A percentile compares a stretch with the other conserved stretches of the same genome.
These are phyloP conservation scores for Oryza glaberrima DNA, from an alignment of 176 grass and related monocot species.

Conservation along the genomic window DNA sequence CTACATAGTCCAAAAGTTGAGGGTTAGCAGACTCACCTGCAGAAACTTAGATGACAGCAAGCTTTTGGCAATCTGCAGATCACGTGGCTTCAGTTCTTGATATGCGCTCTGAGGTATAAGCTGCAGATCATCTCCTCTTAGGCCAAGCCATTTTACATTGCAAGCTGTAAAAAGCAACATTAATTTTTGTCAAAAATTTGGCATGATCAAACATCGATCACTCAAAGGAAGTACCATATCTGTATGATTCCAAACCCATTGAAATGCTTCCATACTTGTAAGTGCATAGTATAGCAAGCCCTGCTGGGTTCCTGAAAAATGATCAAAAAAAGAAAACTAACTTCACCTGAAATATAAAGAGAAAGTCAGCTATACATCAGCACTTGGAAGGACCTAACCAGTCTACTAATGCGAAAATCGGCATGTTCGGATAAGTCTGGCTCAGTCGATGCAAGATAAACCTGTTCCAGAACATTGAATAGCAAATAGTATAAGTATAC, in stretches of 20 bases:
- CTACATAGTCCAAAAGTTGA: slow-evolving; percentile 20
- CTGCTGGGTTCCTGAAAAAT: slow-evolving; percentile 87
- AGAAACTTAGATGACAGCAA: slow-evolving; percentile 80
- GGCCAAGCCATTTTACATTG: slow-evolving; percentile 94
- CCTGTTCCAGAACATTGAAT: slow-evolving; percentile 49
- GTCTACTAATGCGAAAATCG: slow-evolving; percentile 85
- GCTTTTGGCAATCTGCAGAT: slow-evolving; percentile 79
- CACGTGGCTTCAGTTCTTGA: slow-evolving; percentile 69
- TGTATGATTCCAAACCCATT: slow-evolving; percentile 91
- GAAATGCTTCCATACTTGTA: slow-evolving; percentile 96
- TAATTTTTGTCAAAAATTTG: neutral
- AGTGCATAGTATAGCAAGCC: slow-evolving; percentile 92
- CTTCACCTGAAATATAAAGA: slow-evolving; percentile 17
- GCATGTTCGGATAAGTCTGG: slow-evolving; percentile 72
- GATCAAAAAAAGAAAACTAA: slow-evolving; percentile 12
- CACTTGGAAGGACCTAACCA: slow-evolving; percentile 63
- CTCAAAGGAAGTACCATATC: slow-evolving; percentile 68
- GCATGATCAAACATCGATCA: slow-evolving; percentile 1
- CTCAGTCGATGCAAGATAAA: slow-evolving; percentile 78
- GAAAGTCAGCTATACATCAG: slow-evolving; percentile 12
- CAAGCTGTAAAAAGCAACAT: slow-evolving; percentile 68
- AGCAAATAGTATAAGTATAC: neutral
- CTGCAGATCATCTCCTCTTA: slow-evolving; percentile 78
- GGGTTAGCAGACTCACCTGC: slow-evolving; percentile 52
- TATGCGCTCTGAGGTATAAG: slow-evolving; percentile 71